phyloP scores from a whole-genome alignment of 225 moss, liverwort and hornwort genomes.

The Marchantia polymorpha region DNA sequence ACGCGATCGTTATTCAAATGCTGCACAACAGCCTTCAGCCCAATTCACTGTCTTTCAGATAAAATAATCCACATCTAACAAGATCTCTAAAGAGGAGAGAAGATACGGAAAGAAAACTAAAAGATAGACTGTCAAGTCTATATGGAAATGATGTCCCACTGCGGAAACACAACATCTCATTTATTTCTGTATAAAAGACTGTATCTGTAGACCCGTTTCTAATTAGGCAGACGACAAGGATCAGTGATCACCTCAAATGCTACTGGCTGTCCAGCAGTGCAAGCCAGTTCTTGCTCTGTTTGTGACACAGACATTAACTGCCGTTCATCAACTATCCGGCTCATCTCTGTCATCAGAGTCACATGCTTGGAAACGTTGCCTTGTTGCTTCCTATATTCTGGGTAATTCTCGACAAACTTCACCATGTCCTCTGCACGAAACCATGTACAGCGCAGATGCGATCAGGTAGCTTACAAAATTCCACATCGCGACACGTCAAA shows the following conservation, averaged over 20 bases:
- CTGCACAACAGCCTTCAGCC: conserved; percentile 82
- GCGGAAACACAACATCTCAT: not conserved
- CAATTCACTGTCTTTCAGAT: conserved; percentile 9
- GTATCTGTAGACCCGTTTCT: not conserved
- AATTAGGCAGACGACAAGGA: not conserved
- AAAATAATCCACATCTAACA: not conserved
- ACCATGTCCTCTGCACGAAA: conserved; percentile 93
- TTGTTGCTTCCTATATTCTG: conserved; percentile 96
- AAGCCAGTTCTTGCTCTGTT: conserved; percentile 94
- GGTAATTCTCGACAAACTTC: conserved; percentile 96
- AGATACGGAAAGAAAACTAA: not conserved
- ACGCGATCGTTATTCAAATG: conserved; percentile 86
- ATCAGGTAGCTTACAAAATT: not conserved
- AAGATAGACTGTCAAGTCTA: not conserved
- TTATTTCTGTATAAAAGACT: not conserved
- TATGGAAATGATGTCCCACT: not conserved
- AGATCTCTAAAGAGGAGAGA: not conserved
- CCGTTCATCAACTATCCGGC: conserved; percentile 96
- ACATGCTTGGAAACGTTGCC: conserved; percentile 98
- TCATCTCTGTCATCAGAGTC: conserved; percentile 99
- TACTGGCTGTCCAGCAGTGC: conserved; percentile 76
- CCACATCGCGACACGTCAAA: not conserved
- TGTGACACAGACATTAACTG: conserved; percentile 98
- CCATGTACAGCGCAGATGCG: not conserved
- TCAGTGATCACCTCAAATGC: conserved; percentile 70